Evolutionary conservation across 2,329 filamentous ascomycete genomes (phyloP).

Genomic region (Pestalotiopsis sp.): DNA sequence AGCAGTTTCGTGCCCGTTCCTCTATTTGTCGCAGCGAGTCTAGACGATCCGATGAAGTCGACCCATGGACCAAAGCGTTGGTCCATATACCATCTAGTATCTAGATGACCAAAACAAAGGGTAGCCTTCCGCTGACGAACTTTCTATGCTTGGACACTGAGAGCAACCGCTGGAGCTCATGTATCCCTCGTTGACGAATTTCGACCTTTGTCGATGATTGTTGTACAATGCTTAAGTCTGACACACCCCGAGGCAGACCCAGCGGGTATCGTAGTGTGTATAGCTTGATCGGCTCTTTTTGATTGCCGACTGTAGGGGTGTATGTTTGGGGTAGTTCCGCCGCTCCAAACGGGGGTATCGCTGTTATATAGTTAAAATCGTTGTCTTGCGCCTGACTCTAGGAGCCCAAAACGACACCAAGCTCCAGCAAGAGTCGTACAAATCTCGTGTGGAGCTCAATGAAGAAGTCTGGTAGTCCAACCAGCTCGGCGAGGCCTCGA

Average conservation of each 20-base stretch:
- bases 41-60: neutral
- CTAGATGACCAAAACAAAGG: neutral
- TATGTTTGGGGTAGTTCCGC: neutral
- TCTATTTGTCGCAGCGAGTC: neutral
- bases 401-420: conserved; percentile 55
- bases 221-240: conserved; percentile 1
- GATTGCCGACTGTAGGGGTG: neutral
- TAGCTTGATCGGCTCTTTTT: neutral
- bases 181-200: no score
- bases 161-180: neutral
- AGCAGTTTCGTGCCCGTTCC: neutral
- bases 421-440: conserved; percentile 62
- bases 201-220: neutral
- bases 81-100: neutral
- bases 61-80: neutral
- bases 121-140: neutral
- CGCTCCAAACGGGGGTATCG: neutral
- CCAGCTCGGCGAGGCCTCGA: conserved; percentile 65
- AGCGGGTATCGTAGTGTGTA: conserved; percentile 4
- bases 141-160: neutral
- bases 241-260: neutral
- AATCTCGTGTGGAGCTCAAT: conserved; percentile 67
- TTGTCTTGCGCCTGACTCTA: conserved; percentile 24
- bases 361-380: neutral
- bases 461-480: conserved; percentile 69